These are phyloP conservation scores for Tylopilus rubrobrunneus DNA, from an alignment of 768 basidiomycete species.

Conservation along the genomic window DNA sequence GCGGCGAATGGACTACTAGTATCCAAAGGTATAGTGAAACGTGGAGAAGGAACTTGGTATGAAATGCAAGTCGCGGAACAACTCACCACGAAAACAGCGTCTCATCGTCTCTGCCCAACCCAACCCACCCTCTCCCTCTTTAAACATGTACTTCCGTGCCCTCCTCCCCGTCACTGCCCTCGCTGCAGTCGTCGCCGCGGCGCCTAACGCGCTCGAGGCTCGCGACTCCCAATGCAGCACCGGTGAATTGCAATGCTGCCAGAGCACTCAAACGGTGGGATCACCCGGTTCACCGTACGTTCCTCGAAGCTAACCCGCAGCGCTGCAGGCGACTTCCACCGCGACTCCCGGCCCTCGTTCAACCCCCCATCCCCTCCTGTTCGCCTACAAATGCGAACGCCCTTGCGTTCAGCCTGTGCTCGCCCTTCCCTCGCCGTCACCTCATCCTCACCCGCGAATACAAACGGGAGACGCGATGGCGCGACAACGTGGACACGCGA, in stretches of 20 bases:
- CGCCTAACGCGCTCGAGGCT: conserved; percentile 3
- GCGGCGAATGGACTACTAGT: neutral
- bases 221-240: conserved; percentile 10
- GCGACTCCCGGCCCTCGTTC: too few relatives aligned
- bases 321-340: too few relatives aligned
- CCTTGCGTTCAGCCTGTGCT: too few relatives aligned
- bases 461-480: too few relatives aligned
- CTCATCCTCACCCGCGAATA: too few relatives aligned
- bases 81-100: neutral
- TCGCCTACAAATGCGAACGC: too few relatives aligned
- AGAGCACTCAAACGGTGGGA: neutral
- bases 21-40: neutral
- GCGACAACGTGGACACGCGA: too few relatives aligned
- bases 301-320: too few relatives aligned
- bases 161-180: conserved; percentile 12
- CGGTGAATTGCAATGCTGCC: conserved; percentile 12
- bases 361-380: too few relatives aligned
- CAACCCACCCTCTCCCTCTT: neutral
- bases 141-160: conserved; percentile 3
- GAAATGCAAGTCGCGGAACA: neutral
- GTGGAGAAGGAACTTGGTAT: too few relatives aligned
- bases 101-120: neutral
- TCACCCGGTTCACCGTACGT: too few relatives aligned
- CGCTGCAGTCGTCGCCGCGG: neutral
- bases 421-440: too few relatives aligned